These are phyloP conservation scores for Cicer judaicum DNA, from an alignment of 306 rosid species.

Conservation along the genomic window DNA sequence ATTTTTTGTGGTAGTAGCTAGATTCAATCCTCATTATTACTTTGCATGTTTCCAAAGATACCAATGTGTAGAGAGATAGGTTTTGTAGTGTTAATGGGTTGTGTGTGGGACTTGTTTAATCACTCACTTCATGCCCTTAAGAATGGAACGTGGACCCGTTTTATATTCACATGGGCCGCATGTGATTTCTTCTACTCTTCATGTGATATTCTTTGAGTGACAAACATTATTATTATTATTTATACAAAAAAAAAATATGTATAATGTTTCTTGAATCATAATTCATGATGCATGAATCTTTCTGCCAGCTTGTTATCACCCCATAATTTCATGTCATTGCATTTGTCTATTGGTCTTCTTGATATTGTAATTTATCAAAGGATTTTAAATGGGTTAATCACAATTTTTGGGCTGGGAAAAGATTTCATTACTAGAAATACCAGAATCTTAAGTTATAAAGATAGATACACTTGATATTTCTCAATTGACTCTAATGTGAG, in stretches of 20 bases:
- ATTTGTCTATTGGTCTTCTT: constrained; percentile 29
- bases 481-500: too few species aligned
- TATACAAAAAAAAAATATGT: constrained; percentile 5
- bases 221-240: neutral
- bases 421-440: neutral
- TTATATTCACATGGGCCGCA: constrained; percentile 62
- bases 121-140: constrained; percentile 34
- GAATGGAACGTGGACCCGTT: constrained; percentile 51
- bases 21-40: constrained; percentile 52
- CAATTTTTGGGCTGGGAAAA: neutral
- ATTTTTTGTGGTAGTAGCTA: too few species aligned
- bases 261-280: neutral
- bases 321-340: constrained; percentile 37
- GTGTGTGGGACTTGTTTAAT: constrained; percentile 40
- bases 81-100: constrained; percentile 35
- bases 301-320: constrained; percentile 34
- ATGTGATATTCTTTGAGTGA: constrained; percentile 53
- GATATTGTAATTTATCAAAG: neutral
- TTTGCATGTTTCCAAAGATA: constrained; percentile 53
- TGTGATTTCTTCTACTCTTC: constrained; percentile 50
- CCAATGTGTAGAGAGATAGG: constrained; percentile 36
- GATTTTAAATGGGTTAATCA: neutral
- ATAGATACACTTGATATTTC: too few species aligned
- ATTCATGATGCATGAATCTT: constrained; percentile 42
- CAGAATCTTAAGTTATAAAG: too few species aligned